Evolutionary conservation across 1,284 basidiomycete species (phyloP).

Genomic region (Trichosporon sp.): DNA sequence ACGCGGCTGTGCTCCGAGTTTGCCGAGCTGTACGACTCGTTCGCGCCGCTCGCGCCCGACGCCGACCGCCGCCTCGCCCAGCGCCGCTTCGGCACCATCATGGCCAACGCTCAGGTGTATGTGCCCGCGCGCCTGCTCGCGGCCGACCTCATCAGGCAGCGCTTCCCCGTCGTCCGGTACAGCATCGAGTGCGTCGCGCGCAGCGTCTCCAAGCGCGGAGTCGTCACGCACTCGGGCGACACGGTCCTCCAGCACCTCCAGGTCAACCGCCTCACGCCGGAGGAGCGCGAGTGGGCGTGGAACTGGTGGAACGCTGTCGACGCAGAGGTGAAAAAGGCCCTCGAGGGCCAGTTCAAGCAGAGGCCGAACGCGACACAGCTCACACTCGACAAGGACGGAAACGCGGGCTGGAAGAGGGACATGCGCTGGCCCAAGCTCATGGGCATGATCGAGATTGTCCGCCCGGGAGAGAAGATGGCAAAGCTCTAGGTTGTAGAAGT

Average conservation of each 20-base stretch:
- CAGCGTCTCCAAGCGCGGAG: slow-evolving; percentile 54
- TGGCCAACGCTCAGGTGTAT: slow-evolving; percentile 66
- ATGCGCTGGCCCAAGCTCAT: slow-evolving; percentile 49
- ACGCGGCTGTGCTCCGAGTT: not conserved
- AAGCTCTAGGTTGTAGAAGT: not conserved
- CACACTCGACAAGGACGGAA: slow-evolving; percentile 54
- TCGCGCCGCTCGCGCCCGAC: slow-evolving; percentile 45
- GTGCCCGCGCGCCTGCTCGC: slow-evolving; percentile 62
- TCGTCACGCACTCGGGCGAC: slow-evolving; percentile 66
- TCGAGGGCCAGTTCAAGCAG: slow-evolving; percentile 37
- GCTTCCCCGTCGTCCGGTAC: slow-evolving; percentile 64
- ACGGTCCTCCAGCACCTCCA: slow-evolving; percentile 54
- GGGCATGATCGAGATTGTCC: slow-evolving; percentile 4
- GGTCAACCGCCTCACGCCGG: slow-evolving; percentile 46
- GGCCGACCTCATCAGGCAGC: slow-evolving; percentile 57
- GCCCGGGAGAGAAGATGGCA: not conserved
- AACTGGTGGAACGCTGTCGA: slow-evolving; percentile 56
- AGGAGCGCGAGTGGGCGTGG: slow-evolving; percentile 54
- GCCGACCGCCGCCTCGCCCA: slow-evolving; percentile 50
- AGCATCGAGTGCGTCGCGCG: slow-evolving; percentile 54
- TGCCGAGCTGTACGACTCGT: slow-evolving; percentile 39
- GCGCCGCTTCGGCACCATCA: slow-evolving; percentile 54
- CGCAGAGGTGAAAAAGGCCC: slow-evolving; percentile 46
- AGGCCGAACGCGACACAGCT: slow-evolving; percentile 50
- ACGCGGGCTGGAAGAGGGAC: slow-evolving; percentile 59